phyloP scores from a whole-genome alignment of 108 stramenopile genomes.

The Chaetoceros muelleri region DNA sequence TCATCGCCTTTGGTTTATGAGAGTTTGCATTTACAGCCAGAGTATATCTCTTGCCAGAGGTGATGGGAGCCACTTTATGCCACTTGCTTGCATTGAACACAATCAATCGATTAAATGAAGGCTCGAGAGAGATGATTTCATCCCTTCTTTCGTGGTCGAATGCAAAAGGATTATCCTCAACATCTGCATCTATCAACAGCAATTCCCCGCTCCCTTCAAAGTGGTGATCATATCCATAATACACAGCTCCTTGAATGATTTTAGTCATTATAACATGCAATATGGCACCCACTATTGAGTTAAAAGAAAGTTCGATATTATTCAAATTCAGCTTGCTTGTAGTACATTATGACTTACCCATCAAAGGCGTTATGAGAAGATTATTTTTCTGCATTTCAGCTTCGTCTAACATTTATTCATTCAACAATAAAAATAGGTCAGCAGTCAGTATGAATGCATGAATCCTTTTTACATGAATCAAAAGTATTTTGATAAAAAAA shows the following conservation, averaged over 20 bases:
- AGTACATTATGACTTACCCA: no score
- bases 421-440: no score
- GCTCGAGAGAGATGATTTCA: conserved; percentile 1
- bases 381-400: neutral
- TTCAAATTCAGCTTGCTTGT: no score
- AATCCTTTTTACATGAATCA: no score
- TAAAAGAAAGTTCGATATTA: no score
- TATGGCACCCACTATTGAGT: no score
- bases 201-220: conserved; percentile 10
- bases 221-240: conserved; percentile 15
- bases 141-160: neutral
- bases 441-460: no score
- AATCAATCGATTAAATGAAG: conserved; percentile 14
- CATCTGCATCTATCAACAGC: conserved; percentile 1
- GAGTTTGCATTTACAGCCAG: conserved; percentile 12
- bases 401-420: no score
- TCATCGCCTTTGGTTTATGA: neutral
- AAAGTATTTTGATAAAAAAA: no score
- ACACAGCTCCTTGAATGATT: no score
- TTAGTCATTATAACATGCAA: no score
- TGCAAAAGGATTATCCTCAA: neutral
- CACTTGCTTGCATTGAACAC: conserved; percentile 13
- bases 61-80: conserved; percentile 10
- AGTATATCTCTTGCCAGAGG: conserved; percentile 8
- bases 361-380: conserved; percentile 2